phyloP scores from a whole-genome alignment of 495 filamentous ascomycete species.

The Penicillium paradoxum region DNA sequence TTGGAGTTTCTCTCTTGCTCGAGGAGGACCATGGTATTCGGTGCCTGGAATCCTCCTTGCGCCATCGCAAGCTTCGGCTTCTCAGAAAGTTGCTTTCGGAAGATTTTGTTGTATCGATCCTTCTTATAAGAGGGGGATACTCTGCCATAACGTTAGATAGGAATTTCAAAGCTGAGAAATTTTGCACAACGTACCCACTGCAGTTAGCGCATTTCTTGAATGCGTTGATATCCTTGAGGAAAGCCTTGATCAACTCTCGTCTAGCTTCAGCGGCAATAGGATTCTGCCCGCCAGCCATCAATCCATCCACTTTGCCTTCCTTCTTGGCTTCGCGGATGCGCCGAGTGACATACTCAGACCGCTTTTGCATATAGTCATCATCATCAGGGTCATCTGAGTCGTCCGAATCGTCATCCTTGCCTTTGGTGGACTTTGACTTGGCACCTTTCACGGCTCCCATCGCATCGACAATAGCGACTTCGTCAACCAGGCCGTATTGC shows the following conservation, averaged over 20 bases:
- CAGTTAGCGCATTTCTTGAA: constrained; percentile 71
- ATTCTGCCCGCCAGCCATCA: constrained; percentile 63
- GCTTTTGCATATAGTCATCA: constrained; percentile 58
- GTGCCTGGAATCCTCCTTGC: constrained; percentile 60
- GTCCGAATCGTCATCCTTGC: constrained; percentile 43
- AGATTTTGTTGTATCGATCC: constrained; percentile 86
- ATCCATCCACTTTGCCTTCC: constrained; percentile 40
- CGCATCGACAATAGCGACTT: constrained; percentile 62
- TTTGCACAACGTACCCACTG: constrained; percentile 46
- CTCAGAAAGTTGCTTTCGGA: constrained; percentile 66
- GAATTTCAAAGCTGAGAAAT: background rate
- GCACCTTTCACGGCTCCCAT: constrained; percentile 36
- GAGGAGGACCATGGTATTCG: constrained; percentile 54
- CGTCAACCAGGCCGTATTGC: constrained; percentile 74
- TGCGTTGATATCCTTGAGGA: constrained; percentile 62
- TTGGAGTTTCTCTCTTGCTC: constrained; percentile 36
- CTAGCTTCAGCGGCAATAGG: constrained; percentile 74
- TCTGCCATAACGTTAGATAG: constrained; percentile 29
- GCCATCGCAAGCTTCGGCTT: constrained; percentile 72
- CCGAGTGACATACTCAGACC: constrained; percentile 65
- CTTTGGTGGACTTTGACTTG: constrained; percentile 28
- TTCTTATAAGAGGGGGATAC: constrained; percentile 77
- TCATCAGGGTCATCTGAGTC: constrained; percentile 52
- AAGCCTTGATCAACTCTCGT: constrained; percentile 69
- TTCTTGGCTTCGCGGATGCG: constrained; percentile 53